Base-by-base conservation (phyloP, 2,329 filamentous ascomycete genomes). In the Onygenales sp. region DNA sequence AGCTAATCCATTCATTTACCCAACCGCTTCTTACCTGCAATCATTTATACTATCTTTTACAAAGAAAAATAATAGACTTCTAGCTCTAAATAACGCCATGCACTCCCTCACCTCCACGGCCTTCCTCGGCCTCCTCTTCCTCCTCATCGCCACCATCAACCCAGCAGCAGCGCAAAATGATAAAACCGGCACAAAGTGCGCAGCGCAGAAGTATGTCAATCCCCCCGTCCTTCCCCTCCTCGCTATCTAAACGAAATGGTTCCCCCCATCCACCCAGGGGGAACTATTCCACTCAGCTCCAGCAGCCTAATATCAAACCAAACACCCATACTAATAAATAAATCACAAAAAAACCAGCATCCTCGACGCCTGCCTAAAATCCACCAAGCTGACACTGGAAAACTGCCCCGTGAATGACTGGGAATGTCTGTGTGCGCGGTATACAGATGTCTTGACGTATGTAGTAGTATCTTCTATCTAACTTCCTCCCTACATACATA, bases 381-480 rank as follows among this genome's bases (percentile, higher is more conserved):
- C 69, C 54, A 69, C 71, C 61, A 59, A 73, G 57, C 61, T 65
- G 7, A 70, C 72, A 53, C 66, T 78, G 61, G 57, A 69, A 14
- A 60, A 59, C 45, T 81, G 78, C 67, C 60, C 57, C 35, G 52
- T 61, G 42, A 76, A 75, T 57, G 77, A 81, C 67, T 80, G 73
- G 69, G 67, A 71, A 60, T 85, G 82, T 68, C 71, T 83, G 33
- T 85, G 82, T 68, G 69, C 74, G 49, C 74, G 78, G 60, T 79
- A 77, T 65, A 75, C 64, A 39, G 73, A 78, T 51, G 70, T 81
- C 38, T 60, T 79, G 58, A 79, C 75, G 75, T 77, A 63, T 10
- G 31, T 43, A 21, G 14, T 17, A 17, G 14, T 17, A 17, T 17
- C 2, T 17, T 17, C 17, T 17, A 17, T 17, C 17, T 17, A 17